Evolutionary conservation across 345 rosid genomes (phyloP).

Genomic region (Aethionema arabicum): DNA sequence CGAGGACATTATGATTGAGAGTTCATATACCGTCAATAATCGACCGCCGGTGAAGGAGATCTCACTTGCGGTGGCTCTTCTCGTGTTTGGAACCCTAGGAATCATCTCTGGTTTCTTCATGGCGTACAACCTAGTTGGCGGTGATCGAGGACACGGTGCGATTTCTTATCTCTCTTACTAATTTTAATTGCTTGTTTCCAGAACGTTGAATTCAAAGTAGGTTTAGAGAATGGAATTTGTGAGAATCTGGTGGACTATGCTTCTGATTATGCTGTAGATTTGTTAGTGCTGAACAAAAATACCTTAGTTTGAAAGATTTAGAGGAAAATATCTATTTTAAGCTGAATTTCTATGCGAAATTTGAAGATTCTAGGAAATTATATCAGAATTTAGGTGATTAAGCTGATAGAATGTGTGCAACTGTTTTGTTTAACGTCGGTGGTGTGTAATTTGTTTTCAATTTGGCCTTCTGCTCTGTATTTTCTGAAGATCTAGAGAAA

Average conservation of each 20-base stretch:
- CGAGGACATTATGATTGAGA: slow-evolving; percentile 84
- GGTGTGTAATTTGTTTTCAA: slow-evolving; percentile 6
- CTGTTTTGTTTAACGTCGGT: neutral
- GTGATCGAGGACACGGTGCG: slow-evolving; percentile 85
- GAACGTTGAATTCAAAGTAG: neutral
- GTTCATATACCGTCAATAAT: slow-evolving; percentile 59
- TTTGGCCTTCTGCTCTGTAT: slow-evolving; percentile 1
- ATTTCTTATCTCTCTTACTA: neutral
- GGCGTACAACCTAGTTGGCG: slow-evolving; percentile 79
- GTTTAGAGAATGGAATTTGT: neutral
- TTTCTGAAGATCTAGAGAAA: neutral
- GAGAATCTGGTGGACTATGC: slow-evolving; percentile 8
- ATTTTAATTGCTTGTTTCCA: neutral
- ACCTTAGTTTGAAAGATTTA: slow-evolving; percentile 6
- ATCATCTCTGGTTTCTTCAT: slow-evolving; percentile 69
- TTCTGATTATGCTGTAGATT: slow-evolving; percentile 10
- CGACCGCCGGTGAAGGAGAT: slow-evolving; percentile 95
- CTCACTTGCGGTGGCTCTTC: slow-evolving; percentile 82
- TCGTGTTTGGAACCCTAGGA: slow-evolving; percentile 75
- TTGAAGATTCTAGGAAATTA: neutral
- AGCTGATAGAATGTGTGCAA: slow-evolving; percentile 9
- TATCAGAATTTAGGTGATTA: slow-evolving; percentile 9
- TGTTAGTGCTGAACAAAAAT: neutral
- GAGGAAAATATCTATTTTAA: slow-evolving; percentile 5
- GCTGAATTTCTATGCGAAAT: slow-evolving; percentile 4